Conservation (phyloP, 2,329 filamentous ascomycete genomes). For the Pyrenochaeta sp. region DNA sequence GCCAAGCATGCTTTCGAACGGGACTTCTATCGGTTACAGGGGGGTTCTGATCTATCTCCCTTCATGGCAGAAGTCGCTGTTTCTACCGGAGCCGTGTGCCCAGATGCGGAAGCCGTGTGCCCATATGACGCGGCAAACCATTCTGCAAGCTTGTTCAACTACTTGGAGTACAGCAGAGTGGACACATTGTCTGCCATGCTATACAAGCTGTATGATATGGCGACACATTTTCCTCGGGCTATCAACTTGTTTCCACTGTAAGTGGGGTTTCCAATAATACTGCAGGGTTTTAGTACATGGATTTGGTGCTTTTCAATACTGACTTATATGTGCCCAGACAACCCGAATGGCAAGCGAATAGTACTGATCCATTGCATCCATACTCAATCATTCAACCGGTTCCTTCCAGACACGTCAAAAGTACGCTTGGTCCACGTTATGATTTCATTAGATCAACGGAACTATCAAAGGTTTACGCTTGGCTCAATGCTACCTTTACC, state of each 20-base stretch:
- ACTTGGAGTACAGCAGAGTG: too few relatives aligned
- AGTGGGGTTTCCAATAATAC: not conserved
- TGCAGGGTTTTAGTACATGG: too few relatives aligned
- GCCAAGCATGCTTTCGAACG: not conserved
- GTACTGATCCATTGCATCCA: constrained; percentile 26
- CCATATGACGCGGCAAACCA: too few relatives aligned
- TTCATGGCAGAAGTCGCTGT: too few relatives aligned
- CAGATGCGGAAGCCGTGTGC: too few relatives aligned
- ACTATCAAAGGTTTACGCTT: constrained; percentile 19
- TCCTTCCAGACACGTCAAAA: too few relatives aligned
- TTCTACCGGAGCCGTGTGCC: too few relatives aligned
- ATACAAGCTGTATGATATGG: constrained; percentile 6
- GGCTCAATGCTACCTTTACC: constrained; percentile 24
- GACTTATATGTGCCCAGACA: not conserved
- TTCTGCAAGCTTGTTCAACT: too few relatives aligned
- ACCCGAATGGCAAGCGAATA: constrained; percentile 21
- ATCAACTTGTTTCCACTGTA: not conserved
- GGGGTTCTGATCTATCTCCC: too few relatives aligned
- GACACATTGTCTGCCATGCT: constrained; percentile 15
- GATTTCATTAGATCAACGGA: not conserved
- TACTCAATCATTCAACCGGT: constrained; percentile 27
- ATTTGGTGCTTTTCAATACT: not conserved
- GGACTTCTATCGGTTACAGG: too few relatives aligned
- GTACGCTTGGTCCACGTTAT: not conserved
- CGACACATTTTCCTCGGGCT: too few relatives aligned